Base-by-base conservation (phyloP, 129 eudicot species). In the Saposhnikovia divaricata region DNA sequence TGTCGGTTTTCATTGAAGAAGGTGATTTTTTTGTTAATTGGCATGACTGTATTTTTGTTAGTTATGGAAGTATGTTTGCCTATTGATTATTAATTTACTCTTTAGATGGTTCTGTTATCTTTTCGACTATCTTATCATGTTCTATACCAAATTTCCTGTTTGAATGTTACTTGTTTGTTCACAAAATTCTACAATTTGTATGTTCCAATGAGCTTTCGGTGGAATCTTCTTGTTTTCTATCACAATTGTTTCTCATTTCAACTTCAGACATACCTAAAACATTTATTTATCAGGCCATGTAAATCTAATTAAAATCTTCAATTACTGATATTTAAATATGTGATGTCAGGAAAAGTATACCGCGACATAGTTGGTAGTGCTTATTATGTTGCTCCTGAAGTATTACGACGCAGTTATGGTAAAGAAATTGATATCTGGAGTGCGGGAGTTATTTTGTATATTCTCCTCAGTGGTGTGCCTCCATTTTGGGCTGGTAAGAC, bases 381-480 rank as follows among this genome's bases (percentile, higher is more conserved):
- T 72, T 91, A 91, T 75, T 91, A 91, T 44, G 92, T 91, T 69
- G 96, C 96, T 81, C 96, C 96, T 2, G 96, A 91, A 86, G 96
- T 91, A 51, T 70, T 91, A 50, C 48, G 87, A 76, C 88, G 92
- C 50, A 88, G 89, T 78, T 88, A 90, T 37, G 96, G 96, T 53
- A 90, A 90, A 71, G 96, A 90, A 82, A 88, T 88, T 79, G 96
- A 90, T 78, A 84, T 90, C 37, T 90, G 96, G 96, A 90, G 96
- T 63, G 96, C 92, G 63, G 96, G 96, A 80, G 88, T 90, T 63
- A 90, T 90, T 51, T 82, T 90, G 82, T 90, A 90, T 82, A 88
- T 90, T 83, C 82, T 90, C 61, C 85, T 90, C 46, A 86, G 96
- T 43, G 96, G 96, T 43, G 96, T 90, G 15, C 96, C 96, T 86